Percentiles rank a stretch among this genome's conserved stretches.
These are phyloP conservation scores for Thelephora aurantiotincta DNA, from an alignment of 768 basidiomycete species.

Conservation along the genomic window DNA sequence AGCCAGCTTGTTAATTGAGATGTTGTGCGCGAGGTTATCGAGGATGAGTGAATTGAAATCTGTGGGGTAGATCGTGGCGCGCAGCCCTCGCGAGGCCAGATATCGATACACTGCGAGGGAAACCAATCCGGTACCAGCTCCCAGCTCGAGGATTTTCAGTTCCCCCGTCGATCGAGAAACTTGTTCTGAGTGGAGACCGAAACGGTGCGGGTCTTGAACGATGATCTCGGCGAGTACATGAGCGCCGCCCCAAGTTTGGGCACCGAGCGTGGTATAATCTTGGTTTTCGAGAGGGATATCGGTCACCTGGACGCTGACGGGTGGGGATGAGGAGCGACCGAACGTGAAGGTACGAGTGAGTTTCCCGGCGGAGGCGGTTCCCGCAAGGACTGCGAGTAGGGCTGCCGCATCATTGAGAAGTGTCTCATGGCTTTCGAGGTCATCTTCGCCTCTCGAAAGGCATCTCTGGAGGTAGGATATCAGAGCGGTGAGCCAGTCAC, in stretches of 20 bases:
- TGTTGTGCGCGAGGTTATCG: constrained; percentile 31
- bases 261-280: constrained; percentile 63
- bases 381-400: constrained; percentile 50
- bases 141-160: constrained; percentile 36
- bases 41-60: constrained; percentile 38
- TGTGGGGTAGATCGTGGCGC: constrained; percentile 22
- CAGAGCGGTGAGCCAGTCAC: constrained; percentile 67
- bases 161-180: not conserved
- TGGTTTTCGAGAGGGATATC: constrained; percentile 59
- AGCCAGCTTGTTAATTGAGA: constrained; percentile 20
- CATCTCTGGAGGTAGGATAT: constrained; percentile 16
- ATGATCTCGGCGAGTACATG: constrained; percentile 71
- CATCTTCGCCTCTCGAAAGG: not conserved
- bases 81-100: constrained; percentile 6
- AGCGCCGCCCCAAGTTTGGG: constrained; percentile 84
- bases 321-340: constrained; percentile 4
- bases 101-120: constrained; percentile 26
- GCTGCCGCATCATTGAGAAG: constrained; percentile 42
- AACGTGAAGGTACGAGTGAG: constrained; percentile 42
- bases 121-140: constrained; percentile 44
- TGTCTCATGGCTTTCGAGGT: constrained; percentile 13
- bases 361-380: constrained; percentile 46
- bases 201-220: constrained; percentile 36
- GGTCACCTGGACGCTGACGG: constrained; percentile 31
- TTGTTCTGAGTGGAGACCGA: constrained; percentile 22